Base-by-base conservation (phyloP, 352 stramenopile species). In the Pythium sukuiense region DNA sequence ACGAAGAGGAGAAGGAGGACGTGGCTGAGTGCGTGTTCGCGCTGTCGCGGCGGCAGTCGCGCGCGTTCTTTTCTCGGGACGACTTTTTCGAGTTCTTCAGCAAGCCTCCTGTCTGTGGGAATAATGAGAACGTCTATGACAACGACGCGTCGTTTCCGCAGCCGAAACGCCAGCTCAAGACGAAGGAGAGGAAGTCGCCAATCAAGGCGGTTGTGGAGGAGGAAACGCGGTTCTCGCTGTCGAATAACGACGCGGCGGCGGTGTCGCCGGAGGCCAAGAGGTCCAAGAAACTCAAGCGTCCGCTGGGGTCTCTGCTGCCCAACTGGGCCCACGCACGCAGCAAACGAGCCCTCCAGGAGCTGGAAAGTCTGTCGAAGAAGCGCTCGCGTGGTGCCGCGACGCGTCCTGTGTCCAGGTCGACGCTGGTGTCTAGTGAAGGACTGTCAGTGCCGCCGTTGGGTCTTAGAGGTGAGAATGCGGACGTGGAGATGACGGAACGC, bases 271-370 rank as follows among this genome's bases (percentile, higher is more conserved):
- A 61, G 6, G 45, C 56, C 11, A 39, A 62, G 30, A 20, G 43
- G 59, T 39, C 63, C 12, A 67, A 52, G 26, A 84, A 75, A 14
- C 6, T 20, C 6, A 70, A 66, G 46, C 64, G 63, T 11, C 55
- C 73, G 37, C 69, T 69, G 2, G 71, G 76, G 14, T 69, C 69
- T 16, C 50, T 89, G 41, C 63, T 89, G 11, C 82, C 85, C 1
- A 58, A 77, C 13, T 93, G 85, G 85, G 85, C 85, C 1, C 81
- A 86, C 46, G 73, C 76, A 27, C 71, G 85, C 32, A 91, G 81
- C 61, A 93, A 93, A 53, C 74, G 82, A 8, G 85, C 85, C 24
- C 61, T 93, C 0, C 76, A 76, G 16, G 79, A 91, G 49, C 70
- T 93, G 20, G 76, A 90, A 24, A 66, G 54, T 11, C 37, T 82